Evolutionary conservation across 2,329 filamentous ascomycete genomes (phyloP), one percentile per base, ranked within the genome.

Genomic region (Fusarium longipes): DNA sequence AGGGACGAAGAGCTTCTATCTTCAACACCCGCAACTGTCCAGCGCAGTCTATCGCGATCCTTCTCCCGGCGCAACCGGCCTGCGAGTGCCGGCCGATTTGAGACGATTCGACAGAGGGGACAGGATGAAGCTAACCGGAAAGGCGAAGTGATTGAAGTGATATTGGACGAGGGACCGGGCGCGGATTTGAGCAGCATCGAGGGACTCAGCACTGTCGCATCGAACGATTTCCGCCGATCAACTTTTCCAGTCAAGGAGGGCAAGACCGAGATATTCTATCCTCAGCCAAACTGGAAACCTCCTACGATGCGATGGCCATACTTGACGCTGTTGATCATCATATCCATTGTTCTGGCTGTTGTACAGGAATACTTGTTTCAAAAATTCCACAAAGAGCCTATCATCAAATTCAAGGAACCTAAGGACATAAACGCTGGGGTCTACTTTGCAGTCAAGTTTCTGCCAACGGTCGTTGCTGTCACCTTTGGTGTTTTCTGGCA

Each of bases 201-300:
- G 6, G 85, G 85, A 3, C 81, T 82, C 4, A 67, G 65, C 38
- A 70, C 68, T 36, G 62, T 73, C 38, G 72, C 57, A 18, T 70
- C 73, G 7, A 69, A 74, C 42, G 71, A 74, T 11, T 76, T 76
- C 63, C 79, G 78, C 7, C 78, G 76, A 22, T 77, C 79, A 15
- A 81, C 78, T 2, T 78, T 81, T 40, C 75, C 78, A 5, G 67
- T 69, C n/a, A 73, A 77, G 17, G 76, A 79, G 54, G 43, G 51
- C 18, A 79, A 78, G 50, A 81, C 81, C 1, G 79, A 86, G 54
- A 76, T 87, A 1, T 88, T 88, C 67, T 89, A 87, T 64, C 87
- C 87, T 1, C 84, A 87, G 58, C 86, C 87, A 4, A 85, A 91
- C 74, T 91, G 88, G 89, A 89, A 87, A 72, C 89, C 88, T 0